Base-by-base conservation (phyloP, 2,329 filamentous ascomycete species). In the Cladophialophora psammophila region DNA sequence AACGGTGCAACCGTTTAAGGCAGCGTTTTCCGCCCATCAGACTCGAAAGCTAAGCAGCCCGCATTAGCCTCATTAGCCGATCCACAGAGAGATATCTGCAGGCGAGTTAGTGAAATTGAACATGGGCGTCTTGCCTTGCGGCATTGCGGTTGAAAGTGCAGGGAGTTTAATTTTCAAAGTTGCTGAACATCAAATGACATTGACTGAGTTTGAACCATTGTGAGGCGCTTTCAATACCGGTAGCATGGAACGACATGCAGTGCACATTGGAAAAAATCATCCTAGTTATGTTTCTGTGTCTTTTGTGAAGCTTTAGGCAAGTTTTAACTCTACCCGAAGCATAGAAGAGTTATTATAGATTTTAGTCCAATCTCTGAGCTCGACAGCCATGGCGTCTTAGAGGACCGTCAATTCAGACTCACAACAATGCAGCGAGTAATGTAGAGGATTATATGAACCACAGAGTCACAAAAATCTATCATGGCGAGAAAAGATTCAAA, bases 71-170 rank as follows among this genome's bases (percentile, higher is more conserved):
- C 73, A 79, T n/a, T 77, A 73, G 45, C 77, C 73, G 0, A 74
- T 76, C 64, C 78, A 82, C 57, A 76, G 80, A 55, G 80, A 81
- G 68, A 73, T 84, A 0, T 60, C 70, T 2, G 76, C 75, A 0
- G 82, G 81, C 0, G 72, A 78, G 2, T 71, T 84, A 20, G 80
- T 83, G 3, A 78, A 78, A 70, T 72, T 84, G 6, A 80, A 84
- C 55, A 83, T 84, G 63, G 80, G 80, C 0, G 80, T 84, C 8
- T 84, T 80, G 81, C 77, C 78, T 0, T 79, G 80, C 76, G 81
- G 82, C 0, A 76, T 82, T 0, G 79, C 81, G 18, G 84, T 80
- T 69, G 81, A 83, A 2, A 77, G 74, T 4, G 81, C 79, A 0
- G 79, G 83, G 52, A 52, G 26, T 2, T n/a, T 63, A 31, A 18